Conservation (phyloP, 176 grass and related monocot genomes). For the Avena insularis region DNA sequence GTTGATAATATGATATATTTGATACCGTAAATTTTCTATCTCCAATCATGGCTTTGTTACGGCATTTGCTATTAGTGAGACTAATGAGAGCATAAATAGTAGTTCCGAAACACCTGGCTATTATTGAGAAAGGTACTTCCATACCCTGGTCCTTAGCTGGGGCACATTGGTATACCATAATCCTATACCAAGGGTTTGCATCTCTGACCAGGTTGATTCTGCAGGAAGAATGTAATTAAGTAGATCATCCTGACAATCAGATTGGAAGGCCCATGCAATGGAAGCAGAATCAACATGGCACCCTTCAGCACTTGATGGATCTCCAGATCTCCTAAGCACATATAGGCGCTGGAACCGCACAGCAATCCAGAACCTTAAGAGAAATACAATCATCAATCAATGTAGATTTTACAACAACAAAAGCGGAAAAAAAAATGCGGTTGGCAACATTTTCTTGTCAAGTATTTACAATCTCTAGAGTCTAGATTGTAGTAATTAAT, state of each 20-base stretch:
- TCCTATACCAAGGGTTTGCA: constrained; percentile 84
- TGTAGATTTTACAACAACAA: constrained; percentile 26
- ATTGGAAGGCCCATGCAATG: constrained; percentile 89
- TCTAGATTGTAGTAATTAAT: constrained; percentile 31
- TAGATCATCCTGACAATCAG: constrained; percentile 97
- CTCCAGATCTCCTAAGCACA: constrained; percentile 48
- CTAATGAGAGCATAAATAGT: constrained; percentile 20
- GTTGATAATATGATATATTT: constrained; percentile 13
- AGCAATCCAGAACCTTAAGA: constrained; percentile 92
- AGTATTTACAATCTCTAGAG: constrained; percentile 22
- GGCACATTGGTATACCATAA: constrained; percentile 86
- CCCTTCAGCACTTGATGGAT: constrained; percentile 49
- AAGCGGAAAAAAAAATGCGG: not conserved
- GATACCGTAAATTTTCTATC: not conserved
- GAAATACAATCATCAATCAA: constrained; percentile 57
- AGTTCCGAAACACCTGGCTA: constrained; percentile 29
- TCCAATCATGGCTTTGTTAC: constrained; percentile 7
- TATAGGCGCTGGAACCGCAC: constrained; percentile 75
- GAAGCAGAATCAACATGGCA: constrained; percentile 65
- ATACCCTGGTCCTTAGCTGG: constrained; percentile 82
- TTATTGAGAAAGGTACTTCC: constrained; percentile 41
- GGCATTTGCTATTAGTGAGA: constrained; percentile 11
- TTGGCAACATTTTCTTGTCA: constrained; percentile 15
- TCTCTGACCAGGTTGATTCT: constrained; percentile 82
- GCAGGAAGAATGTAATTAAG: constrained; percentile 83